Percentiles rank a stretch among this genome's conserved stretches.
Evolutionary conservation across 2,329 filamentous ascomycete species (phyloP).

Genomic region (Aphanocladium album): DNA sequence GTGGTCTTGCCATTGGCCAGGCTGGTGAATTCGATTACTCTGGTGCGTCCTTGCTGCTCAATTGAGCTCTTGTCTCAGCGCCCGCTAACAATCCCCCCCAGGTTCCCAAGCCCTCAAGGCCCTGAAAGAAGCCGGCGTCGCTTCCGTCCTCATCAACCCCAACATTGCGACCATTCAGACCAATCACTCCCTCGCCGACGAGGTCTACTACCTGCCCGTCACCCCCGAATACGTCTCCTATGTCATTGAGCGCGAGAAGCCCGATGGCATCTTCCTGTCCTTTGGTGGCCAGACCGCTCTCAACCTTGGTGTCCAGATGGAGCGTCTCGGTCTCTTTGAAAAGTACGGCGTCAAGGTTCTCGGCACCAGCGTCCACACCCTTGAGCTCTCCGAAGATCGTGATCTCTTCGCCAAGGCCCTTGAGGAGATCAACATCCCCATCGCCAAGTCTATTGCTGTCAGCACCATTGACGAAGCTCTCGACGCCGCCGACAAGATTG

Average conservation of each 20-base stretch:
- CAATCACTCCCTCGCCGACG: constrained; percentile 90
- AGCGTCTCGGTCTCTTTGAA: constrained; percentile 91
- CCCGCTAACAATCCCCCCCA: constrained; percentile 30
- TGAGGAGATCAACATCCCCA: constrained; percentile 95
- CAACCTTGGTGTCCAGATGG: constrained; percentile 95
- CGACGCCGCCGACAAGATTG: constrained; percentile 76
- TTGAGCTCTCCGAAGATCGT: constrained; percentile 92
- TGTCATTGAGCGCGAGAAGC: constrained; percentile 92
- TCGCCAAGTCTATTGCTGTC: constrained; percentile 93
- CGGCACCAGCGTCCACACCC: constrained; percentile 87
- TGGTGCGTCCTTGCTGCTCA: constrained; percentile 50
- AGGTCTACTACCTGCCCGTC: constrained; percentile 97
- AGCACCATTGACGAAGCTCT: constrained; percentile 88
- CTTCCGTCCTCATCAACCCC: constrained; percentile 91
- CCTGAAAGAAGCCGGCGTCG: constrained; percentile 87
- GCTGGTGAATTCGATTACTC: constrained; percentile 99
- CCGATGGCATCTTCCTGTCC: constrained; percentile 94
- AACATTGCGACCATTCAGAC: constrained; percentile 99
- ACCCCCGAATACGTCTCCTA: constrained; percentile 97
- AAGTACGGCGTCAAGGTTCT: constrained; percentile 94
- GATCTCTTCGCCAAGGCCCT: constrained; percentile 94
- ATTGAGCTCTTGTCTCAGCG: neutral
- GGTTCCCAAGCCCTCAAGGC: constrained; percentile 96
- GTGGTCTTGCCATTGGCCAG: constrained; percentile 93
- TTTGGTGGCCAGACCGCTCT: constrained; percentile 97